Evolutionary conservation across 306 rosid genomes (phyloP), one percentile per base, ranked within the genome.

Genomic region (Dryas drummondii): DNA sequence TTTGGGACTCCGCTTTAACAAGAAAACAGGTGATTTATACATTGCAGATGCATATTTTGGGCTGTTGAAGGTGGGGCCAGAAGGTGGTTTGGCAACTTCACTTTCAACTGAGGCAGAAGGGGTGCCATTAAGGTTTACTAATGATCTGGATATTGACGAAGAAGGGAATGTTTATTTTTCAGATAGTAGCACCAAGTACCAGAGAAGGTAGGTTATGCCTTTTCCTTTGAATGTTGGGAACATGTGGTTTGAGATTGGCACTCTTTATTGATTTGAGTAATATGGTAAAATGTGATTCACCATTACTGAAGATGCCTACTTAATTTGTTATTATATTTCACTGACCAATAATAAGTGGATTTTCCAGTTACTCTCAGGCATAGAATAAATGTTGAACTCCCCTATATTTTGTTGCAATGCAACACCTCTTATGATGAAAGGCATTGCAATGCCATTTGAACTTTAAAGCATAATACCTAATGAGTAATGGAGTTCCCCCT

Each of bases 11-110:
- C 93, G 97, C 55, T 94, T 94, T 80, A 75, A 94, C 89, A 91
- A 91, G 93, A 91, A 88, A 82, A 90, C 98, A 14, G 98, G 96
- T 44, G 87, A 94, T 81, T 72, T 94, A 75, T 91, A 91, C 86
- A 94, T 94, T 47, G 94, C 98, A 27, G 98, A 94, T 86, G 91
- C 98, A 27, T 94, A 94, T 76, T 68, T 88, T 78, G 98, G 97
- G 71, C 82, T 94, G 50, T 10, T 88, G 90, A 94, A 87, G 81
- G 98, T 91, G 26, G 96, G 97, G 7, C 93, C 97, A 0, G 88
- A 94, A 78, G 98, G 98, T 53, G 98, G 97, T 68, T 78, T 90
- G 80, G 93, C 98, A 76, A 87, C 91, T 44, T 50, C 90, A 71
- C 97, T 94, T 72, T 59, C 87, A 78, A 94, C 92, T 48, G 94